phyloP scores from a whole-genome alignment of 2,329 filamentous ascomycete species.

The Botrytis aclada region DNA sequence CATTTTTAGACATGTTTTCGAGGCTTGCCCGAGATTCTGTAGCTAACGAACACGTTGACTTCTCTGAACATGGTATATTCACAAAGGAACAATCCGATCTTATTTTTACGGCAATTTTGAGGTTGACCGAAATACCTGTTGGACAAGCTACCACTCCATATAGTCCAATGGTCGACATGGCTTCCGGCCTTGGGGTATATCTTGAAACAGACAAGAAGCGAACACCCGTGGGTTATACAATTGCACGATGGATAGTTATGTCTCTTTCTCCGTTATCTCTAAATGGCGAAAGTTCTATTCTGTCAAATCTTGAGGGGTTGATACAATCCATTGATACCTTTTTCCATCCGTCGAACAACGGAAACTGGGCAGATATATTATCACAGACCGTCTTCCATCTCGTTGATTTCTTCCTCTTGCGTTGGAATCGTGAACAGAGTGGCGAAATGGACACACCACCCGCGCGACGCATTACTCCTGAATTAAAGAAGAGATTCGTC shows the following conservation, averaged over 20 bases:
- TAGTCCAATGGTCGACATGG: conserved; percentile 72
- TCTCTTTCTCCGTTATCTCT: conserved; percentile 84
- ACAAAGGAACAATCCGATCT: conserved; percentile 87
- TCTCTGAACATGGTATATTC: conserved; percentile 85
- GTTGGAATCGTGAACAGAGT: conserved; percentile 93
- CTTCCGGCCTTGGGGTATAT: conserved; percentile 78
- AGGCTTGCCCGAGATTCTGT: conserved; percentile 82
- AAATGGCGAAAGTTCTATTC: conserved; percentile 71
- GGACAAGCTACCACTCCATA: conserved; percentile 95
- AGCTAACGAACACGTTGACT: conserved; percentile 69
- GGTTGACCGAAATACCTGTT: conserved; percentile 91
- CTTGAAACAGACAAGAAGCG: conserved; percentile 92
- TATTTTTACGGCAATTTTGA: conserved; percentile 86
- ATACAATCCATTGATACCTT: conserved; percentile 97
- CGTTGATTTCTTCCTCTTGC: conserved; percentile 92
- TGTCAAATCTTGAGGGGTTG: conserved; percentile 83
- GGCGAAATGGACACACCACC: conserved; percentile 84
- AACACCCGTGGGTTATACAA: conserved; percentile 86
- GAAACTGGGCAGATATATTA: conserved; percentile 83
- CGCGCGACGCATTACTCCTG: conserved; percentile 73
- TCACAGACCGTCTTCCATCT: conserved; percentile 90
- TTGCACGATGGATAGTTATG: conserved; percentile 89
- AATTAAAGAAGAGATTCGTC: conserved; percentile 87
- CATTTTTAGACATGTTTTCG: conserved; percentile 87
- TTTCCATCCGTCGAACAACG: conserved; percentile 96